Evolutionary conservation across 306 rosid genomes (phyloP).

Genomic region (Inga oerstediana): DNA sequence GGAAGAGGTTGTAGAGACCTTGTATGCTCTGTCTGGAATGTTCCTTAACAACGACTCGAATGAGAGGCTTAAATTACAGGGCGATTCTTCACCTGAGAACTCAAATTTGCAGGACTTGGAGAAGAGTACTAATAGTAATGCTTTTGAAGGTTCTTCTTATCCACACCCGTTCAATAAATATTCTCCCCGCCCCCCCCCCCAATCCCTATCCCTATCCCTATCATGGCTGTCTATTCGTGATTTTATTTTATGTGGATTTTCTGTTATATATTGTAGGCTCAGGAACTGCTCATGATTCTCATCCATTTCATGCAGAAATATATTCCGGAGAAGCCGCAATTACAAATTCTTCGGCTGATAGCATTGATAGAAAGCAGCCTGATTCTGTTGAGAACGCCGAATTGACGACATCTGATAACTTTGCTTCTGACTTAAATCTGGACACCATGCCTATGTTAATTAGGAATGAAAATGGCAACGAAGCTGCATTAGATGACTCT

Average conservation of each 20-base stretch:
- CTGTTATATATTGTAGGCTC: conserved; percentile 35
- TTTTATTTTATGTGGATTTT: not conserved
- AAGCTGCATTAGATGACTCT: conserved; percentile 31
- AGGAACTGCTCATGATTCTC: conserved; percentile 26
- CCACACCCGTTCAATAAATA: not conserved
- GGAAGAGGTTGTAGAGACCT: conserved; percentile 86
- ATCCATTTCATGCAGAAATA: conserved; percentile 39
- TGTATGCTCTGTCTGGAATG: conserved; percentile 83
- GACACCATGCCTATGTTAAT: conserved; percentile 26
- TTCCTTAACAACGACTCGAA: conserved; percentile 47
- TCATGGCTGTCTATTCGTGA: conserved; percentile 19
- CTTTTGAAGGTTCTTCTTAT: conserved; percentile 56
- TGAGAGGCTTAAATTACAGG: conserved; percentile 30
- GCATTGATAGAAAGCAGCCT: conserved; percentile 32
- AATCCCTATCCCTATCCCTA: not conserved
- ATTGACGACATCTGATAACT: conserved; percentile 33
- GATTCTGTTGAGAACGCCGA: conserved; percentile 26
- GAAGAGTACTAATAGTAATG: conserved; percentile 36
- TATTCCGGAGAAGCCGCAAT: conserved; percentile 39
- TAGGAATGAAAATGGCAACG: conserved; percentile 37
- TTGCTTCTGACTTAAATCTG: conserved; percentile 25
- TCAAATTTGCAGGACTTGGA: conserved; percentile 40
- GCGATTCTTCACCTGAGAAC: conserved; percentile 40
- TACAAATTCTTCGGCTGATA: conserved; percentile 33
- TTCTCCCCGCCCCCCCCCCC: not conserved